phyloP scores from a whole-genome alignment of 2,329 filamentous ascomycete species.

The Colletotrichum liaoningense region DNA sequence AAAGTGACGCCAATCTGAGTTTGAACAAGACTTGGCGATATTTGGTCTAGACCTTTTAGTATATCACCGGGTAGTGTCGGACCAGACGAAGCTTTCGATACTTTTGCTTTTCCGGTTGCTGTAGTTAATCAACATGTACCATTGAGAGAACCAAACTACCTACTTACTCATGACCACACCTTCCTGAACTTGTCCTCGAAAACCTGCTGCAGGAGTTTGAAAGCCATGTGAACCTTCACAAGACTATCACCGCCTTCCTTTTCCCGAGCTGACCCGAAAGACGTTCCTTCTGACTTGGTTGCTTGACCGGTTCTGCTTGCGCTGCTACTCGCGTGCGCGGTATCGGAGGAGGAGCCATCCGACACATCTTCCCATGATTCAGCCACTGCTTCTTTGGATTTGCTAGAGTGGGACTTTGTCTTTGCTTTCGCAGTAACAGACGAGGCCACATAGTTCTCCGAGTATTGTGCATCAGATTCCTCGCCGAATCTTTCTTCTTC shows the following conservation, averaged over 20 bases:
- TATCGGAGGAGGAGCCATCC: constrained; percentile 28
- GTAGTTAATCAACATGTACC: no score
- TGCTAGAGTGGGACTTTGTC: constrained; percentile 41
- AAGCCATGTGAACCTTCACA: constrained; percentile 68
- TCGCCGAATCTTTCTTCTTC: constrained; percentile 50
- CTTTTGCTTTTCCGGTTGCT: no score
- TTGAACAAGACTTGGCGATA: not conserved
- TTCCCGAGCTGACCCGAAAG: not conserved
- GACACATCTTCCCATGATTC: constrained; percentile 61
- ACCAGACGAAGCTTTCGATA: no score
- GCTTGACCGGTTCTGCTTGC: not conserved
- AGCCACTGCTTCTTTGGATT: constrained; percentile 46
- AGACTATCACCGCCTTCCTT: constrained; percentile 57
- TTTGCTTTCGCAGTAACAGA: not conserved
- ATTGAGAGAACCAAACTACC: no score
- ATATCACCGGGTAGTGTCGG: no score
- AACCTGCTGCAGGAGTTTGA: constrained; percentile 65
- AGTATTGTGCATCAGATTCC: not conserved
- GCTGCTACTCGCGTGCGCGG: constrained; percentile 41
- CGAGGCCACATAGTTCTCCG: not conserved
- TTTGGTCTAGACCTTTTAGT: no score
- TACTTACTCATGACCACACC: constrained; percentile 65
- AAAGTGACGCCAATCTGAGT: not conserved
- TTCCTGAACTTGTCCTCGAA: constrained; percentile 74
- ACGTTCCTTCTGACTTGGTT: not conserved